Evolutionary conservation across 371 early-diverging fungal genomes (phyloP), one percentile per base, ranked within the genome.

Genomic region (Mortierella sp.): DNA sequence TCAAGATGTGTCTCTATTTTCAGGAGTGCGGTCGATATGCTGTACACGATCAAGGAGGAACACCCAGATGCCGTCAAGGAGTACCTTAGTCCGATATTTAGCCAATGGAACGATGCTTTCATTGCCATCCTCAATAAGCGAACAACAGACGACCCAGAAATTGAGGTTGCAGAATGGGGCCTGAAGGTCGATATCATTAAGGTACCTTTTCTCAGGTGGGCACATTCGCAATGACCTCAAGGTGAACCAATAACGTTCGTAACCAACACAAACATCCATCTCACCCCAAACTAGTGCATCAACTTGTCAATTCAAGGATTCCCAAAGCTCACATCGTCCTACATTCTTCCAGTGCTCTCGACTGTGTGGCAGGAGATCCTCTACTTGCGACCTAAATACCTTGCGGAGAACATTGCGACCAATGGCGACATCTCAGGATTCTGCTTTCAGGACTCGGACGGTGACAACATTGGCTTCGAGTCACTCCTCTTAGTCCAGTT

Each of bases 1-100:
- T 94, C 94, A 13, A 91, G 96, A 57, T 94, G 97, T 5, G 94
- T 96, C 19, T 89, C 92, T 28, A 95, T 98, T 57, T 95, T 97
- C 81, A 91, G 92, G 50, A 96, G 95, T 78, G 95, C 96, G 76
- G 88, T 97, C 28, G 95, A 97, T 74, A 95, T 96, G 91, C 83
- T 97, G 42, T 91, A 92, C 65, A 94, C 92, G 63, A 92, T 97
- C 74, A 93, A 96, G 70, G 94, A 93, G 47, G 95, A 94, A 63
- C 94, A 95, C 76, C 94, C 95, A 1, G 88, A 90, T 1, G 91
- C 92, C 28, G 93, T 94, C 6, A 91, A 93, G 50, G 89, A 91
- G 5, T 95, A 94, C 72, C 89, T 96, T 42, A 91, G 90, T 1
- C 97, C 97, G 1, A 90, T 97, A 45, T 88, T 97, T 52, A 91